Conservation (phyloP, 192 early-diverging fungal genomes). For the Linnemannia schmuckeri region DNA sequence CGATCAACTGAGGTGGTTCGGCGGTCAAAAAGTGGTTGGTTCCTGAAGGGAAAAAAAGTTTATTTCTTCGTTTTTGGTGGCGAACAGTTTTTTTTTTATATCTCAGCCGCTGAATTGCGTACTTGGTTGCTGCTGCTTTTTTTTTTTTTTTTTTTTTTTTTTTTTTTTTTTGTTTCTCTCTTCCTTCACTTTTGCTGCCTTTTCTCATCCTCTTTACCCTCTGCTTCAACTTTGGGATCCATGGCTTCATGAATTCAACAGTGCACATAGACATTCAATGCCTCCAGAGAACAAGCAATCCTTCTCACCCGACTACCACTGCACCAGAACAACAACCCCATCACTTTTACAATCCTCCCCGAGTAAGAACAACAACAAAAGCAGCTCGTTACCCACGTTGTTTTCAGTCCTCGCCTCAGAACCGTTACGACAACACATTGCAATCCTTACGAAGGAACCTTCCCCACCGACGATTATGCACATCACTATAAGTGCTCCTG, state of each 20-base stretch:
- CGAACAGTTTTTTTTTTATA: too few species aligned
- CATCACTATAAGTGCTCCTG: not conserved
- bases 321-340: not conserved
- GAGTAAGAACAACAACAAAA: not conserved
- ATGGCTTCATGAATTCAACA: not conserved
- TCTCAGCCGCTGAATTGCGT: too few species aligned
- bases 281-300: slow-evolving; percentile 14
- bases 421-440: slow-evolving; percentile 32
- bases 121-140: not conserved
- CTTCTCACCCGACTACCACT: not conserved
- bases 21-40: too few species aligned
- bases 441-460: slow-evolving; percentile 11
- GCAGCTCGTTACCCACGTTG: slow-evolving; percentile 5
- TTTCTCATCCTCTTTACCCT: not conserved
- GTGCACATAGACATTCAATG: not conserved
- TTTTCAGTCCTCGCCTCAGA: slow-evolving; percentile 17
- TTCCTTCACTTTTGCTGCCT: too few species aligned
- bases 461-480: slow-evolving; percentile 15
- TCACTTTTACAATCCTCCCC: not conserved
- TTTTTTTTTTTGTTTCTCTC: not conserved
- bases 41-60: too few species aligned
- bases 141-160: not conserved
- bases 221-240: not conserved
- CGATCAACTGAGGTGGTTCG: too few species aligned
- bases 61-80: too few species aligned